Evolutionary conservation across 306 rosid species (phyloP), one percentile per base, ranked within the genome.

Genomic region (Fagus crenata): DNA sequence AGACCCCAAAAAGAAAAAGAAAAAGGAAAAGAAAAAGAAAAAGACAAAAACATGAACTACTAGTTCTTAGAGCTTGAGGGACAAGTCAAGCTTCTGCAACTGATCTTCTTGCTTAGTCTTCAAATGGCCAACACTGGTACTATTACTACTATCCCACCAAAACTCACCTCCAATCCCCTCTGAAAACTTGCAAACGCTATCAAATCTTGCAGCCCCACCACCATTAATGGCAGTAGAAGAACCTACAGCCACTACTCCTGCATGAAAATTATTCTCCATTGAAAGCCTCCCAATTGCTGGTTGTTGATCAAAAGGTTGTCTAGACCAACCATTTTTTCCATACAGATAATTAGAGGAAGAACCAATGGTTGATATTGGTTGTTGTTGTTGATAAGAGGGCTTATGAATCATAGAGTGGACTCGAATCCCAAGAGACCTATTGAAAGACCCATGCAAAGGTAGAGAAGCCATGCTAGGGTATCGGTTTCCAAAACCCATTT

Each of bases 21-120:
- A 65, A 72, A 46, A 71, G 61, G 40, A n/a, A 53, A 67, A 68
- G 55, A 77, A 67, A 79, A 28, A 18, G 42, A 8, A 18, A 18
- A 18, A 55, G 32, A 55, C 1, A 71, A 60, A 82, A 60, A 46
- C 55, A 76, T 54, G 75, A n/a, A 49, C 51, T 7, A 9, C 7
- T 46, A 14, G 77, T 40, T 60, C 49, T 93, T 76, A 92, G 86
- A 94, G 97, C 87, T 85, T 94, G 71, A 94, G 98, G 75, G 97
- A 90, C 90, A 94, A 90, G 89, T 94, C 98, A 77, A 94, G 97
- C 78, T 89, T 90, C 82, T 87, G 89, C 72, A 89, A 74, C 61
- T 93, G 93, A 55, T 93, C 94, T 85, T 93, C 94, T 85, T 86
- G 87, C 71, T 88, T 86, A 69, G 82, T 78, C 72, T 84, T 87